Base-by-base conservation (phyloP, 441 rosid genomes). In the Melianthus villosus region DNA sequence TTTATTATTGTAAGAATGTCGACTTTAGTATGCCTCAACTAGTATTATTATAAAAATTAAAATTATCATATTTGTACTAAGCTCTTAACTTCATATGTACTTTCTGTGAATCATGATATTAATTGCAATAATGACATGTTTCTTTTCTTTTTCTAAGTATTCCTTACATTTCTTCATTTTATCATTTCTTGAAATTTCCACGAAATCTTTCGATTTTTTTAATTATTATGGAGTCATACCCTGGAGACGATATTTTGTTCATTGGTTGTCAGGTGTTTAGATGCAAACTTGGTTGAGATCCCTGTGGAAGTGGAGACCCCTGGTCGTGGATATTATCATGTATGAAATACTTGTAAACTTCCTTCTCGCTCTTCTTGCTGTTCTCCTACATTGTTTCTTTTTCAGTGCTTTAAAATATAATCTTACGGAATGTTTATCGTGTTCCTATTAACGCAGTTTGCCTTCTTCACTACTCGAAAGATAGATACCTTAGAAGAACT, bases 281-380 rank as follows among this genome's bases (percentile, higher is more conserved):
- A 91, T 68, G 81, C 94, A 38, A 91, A 77, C 56, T 48, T 91
- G 69, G 73, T 91, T 38, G 98, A 85, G 62, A 75, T 91, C 46
- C 98, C 98, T 18, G 82, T 89, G 29, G 79, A 82, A 64, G 82
- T 82, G 44, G 98, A 89, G 64, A 68, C 63, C 16, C 75, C 66
- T 2, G 82, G 77, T 54, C 62, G 33, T 32, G 78, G 69, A 57
- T 84, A 77, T 59, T 85, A 91, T 63, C 96, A 73, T 41, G 98
- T 85, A 82, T 38, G 65, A 37, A 28, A 44, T 34, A 20, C 53
- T 37, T 22, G 25, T 22, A 22, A 23, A 9, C 34, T 51, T 12
- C 42, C 46, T 56, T 33, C 25, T 42, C 35, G 29, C 8, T 22
- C 11, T 50, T 36, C 13, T 10, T 9, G 18, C 18, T 22, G n/a